These are phyloP conservation scores for Aspergillus eucalypticola DNA, from an alignment of 2,329 filamentous ascomycete genomes.

Conservation along the genomic window DNA sequence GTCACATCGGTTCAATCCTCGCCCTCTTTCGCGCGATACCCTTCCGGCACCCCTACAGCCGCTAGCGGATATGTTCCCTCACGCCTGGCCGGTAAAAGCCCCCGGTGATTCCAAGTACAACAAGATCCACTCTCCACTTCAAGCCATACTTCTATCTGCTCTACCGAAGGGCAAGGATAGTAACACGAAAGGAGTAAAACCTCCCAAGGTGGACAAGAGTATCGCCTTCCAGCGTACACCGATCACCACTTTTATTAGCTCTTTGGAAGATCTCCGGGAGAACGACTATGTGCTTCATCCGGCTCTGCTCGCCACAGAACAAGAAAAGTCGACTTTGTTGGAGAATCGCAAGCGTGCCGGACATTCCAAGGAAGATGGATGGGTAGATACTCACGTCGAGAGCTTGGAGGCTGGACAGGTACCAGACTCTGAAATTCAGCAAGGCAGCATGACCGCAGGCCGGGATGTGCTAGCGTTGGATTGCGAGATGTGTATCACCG, in stretches of 20 bases:
- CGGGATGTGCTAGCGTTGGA: constrained; percentile 79
- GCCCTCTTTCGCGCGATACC: constrained; percentile 29
- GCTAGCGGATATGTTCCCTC: constrained; percentile 78
- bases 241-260: constrained; percentile 77
- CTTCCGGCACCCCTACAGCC: constrained; percentile 58
- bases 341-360: constrained; percentile 54
- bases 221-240: constrained; percentile 76
- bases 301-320: constrained; percentile 62
- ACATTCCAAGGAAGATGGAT: constrained; percentile 63
- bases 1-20: constrained; percentile 37
- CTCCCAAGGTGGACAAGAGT: constrained; percentile 62
- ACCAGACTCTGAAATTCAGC: constrained; percentile 69
- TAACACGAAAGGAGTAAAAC: constrained; percentile 60
- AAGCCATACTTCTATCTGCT: constrained; percentile 77
- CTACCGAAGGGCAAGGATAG: constrained; percentile 69
- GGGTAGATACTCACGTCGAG: constrained; percentile 76
- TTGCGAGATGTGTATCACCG: constrained; percentile 96
- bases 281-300: constrained; percentile 87
- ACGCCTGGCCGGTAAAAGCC: constrained; percentile 85
- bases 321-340: constrained; percentile 56
- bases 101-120: constrained; percentile 80
- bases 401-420: constrained; percentile 66
- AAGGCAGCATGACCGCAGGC: constrained; percentile 81
- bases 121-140: constrained; percentile 82
- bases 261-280: constrained; percentile 71